These are phyloP conservation scores for Yamadazyma sp. DNA, from an alignment of 805 yeast species.

Conservation along the genomic window DNA sequence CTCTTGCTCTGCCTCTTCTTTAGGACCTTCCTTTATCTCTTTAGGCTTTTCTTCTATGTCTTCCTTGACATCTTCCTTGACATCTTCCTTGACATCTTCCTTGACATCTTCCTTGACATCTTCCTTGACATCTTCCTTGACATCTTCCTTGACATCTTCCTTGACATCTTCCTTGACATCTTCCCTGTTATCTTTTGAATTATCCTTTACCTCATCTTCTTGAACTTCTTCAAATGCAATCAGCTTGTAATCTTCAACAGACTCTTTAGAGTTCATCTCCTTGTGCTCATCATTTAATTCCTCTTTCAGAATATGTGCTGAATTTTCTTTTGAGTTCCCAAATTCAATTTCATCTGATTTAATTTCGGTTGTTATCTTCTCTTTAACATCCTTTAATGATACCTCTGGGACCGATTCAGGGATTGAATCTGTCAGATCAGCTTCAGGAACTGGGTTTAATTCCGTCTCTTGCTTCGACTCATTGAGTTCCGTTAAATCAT, in stretches of 20 bases:
- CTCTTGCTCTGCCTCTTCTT: not conserved
- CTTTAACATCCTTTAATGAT: not conserved
- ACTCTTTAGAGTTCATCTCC: not conserved
- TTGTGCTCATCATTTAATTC: too few species aligned
- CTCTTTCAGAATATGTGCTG: not conserved
- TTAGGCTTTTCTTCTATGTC: slow-evolving; percentile 2
- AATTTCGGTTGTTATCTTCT: too few species aligned
- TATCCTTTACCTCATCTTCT: too few species aligned
- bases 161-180: too few species aligned
- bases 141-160: not conserved
- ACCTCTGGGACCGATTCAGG: not conserved
- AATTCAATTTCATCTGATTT: too few species aligned
- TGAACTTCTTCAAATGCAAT: not conserved
- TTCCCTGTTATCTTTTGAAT: too few species aligned
- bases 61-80: not conserved
- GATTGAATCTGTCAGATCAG: too few species aligned
- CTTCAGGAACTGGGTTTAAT: slow-evolving; percentile 4
- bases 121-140: not conserved
- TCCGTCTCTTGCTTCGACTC: not conserved
- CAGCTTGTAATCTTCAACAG: too few species aligned
- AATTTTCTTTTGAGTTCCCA: not conserved
- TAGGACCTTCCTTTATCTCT: slow-evolving; percentile 1
- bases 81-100: slow-evolving; percentile 2
- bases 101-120: not conserved
- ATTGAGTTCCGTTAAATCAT: not conserved